Conservation (phyloP, 768 basidiomycete genomes). For the Cyclocybe cylindracea region DNA sequence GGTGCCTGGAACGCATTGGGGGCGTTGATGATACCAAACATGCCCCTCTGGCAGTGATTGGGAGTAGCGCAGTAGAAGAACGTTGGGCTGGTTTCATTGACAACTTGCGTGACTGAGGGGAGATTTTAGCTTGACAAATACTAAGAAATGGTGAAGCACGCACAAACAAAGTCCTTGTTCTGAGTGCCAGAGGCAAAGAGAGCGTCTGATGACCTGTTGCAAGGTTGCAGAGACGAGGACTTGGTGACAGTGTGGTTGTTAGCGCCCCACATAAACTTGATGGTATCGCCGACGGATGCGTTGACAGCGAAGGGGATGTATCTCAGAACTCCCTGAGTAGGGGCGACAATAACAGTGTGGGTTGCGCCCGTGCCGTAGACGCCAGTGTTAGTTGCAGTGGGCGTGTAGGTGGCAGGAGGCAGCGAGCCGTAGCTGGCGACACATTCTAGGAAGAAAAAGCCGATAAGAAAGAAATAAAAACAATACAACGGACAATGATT, state of each 20-base stretch:
- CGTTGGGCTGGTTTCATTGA: constrained; percentile 72
- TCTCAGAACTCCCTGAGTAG: constrained; percentile 72
- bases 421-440: constrained; percentile 55
- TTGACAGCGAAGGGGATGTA: constrained; percentile 77
- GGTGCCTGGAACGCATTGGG: constrained; percentile 46
- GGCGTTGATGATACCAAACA: constrained; percentile 83
- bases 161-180: constrained; percentile 63
- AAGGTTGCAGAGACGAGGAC: constrained; percentile 62
- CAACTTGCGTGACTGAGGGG: constrained; percentile 59
- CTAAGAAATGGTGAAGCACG: constrained; percentile 18
- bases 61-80: constrained; percentile 78
- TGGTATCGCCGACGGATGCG: constrained; percentile 75
- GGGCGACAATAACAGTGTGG: constrained; percentile 78
- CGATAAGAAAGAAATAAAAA: background rate
- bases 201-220: constrained; percentile 66
- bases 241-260: constrained; percentile 85
- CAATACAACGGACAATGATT: background rate
- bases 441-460: constrained; percentile 49
- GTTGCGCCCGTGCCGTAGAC: constrained; percentile 54
- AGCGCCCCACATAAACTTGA: constrained; percentile 77
- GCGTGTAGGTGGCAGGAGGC: constrained; percentile 30
- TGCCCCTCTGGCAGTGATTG: constrained; percentile 77
- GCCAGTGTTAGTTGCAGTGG: constrained; percentile 35
- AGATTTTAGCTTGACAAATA: background rate
- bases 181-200: constrained; percentile 70